Base-by-base conservation (phyloP, 805 yeast genomes). In the Candida fluviatilis region DNA sequence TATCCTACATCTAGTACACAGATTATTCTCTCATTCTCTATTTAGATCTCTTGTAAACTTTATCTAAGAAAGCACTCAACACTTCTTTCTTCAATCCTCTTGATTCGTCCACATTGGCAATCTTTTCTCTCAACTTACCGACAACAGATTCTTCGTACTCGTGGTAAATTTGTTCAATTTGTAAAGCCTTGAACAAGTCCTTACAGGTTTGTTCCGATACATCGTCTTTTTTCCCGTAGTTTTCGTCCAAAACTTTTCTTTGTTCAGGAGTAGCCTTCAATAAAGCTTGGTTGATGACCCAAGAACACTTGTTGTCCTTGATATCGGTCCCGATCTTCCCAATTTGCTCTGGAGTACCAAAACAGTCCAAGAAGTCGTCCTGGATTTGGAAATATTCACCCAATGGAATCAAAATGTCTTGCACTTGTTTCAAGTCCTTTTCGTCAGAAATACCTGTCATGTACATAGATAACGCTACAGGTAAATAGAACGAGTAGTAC, bases 351-450 rank as follows among this genome's bases (percentile, higher is more conserved):
- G 99, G 96, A 53, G 91, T 88, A 49, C 99, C 99, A 58, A 87
- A 93, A 64, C 96, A 87, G 66, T 93, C 99, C 49, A 93, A 77
- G 70, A 75, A 93, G 64, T 93, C 99, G 60, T 93, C 99, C 70
- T 93, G 99, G 51, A 93, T 87, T 72, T 93, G 99, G 82, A 93
- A 93, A 64, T 93, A 93, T 64, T 93, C 97, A 42, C 99, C 99
- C 50, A 93, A 76, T 40, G 97, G 97, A 48, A 93, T 81, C 62
- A 93, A 75, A 30, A 93, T 80, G 50, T 86, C 93, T 45, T 73
- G 75, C 14, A 88, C 96, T 71, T 91, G 98, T 59, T 85, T 75
- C 60, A 93, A 75, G 62, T 91, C 96, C 51, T 68, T 62, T 39
- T 74, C 83, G 52, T 75, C 72, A 42, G 71, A 72, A 51, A 84